These are phyloP conservation scores for Amylostereum chailletii DNA, from an alignment of 1,284 basidiomycete species.

Conservation along the genomic window DNA sequence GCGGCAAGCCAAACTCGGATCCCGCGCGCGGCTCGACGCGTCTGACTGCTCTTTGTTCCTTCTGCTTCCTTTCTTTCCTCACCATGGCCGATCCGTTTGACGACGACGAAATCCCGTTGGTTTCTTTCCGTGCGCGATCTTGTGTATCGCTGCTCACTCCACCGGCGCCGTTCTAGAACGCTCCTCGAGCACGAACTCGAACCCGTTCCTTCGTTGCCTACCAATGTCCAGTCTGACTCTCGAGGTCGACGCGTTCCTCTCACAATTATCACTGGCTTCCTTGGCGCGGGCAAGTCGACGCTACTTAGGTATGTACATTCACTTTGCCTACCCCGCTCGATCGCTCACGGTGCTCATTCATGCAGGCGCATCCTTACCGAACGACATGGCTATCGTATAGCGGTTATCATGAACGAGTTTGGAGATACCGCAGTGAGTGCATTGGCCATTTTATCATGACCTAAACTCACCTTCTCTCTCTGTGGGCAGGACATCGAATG, in stretches of 20 bases:
- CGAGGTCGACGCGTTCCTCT: conserved; percentile 53
- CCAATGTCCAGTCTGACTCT: conserved; percentile 2
- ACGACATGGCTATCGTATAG: conserved; percentile 87
- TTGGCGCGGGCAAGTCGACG: conserved; percentile 89
- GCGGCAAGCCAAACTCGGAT: too few species aligned
- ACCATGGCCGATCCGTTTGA: conserved; percentile 11
- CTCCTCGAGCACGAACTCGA: conserved; percentile 32
- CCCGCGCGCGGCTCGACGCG: too few species aligned
- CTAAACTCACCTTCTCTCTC: not conserved
- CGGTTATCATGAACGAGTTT: conserved; percentile 96
- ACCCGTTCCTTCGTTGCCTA: not conserved
- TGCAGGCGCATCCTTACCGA: conserved; percentile 80
- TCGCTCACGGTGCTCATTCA: conserved; percentile 1
- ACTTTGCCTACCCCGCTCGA: not conserved
- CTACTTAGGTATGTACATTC: conserved; percentile 52
- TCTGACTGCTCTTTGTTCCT: too few species aligned
- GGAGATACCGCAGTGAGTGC: conserved; percentile 69
- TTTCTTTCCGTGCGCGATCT: not conserved
- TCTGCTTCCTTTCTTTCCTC: too few species aligned
- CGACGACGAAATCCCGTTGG: conserved; percentile 21
- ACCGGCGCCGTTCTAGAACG: conserved; percentile 11
- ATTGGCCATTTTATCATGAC: not conserved
- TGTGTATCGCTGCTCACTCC: too few species aligned
- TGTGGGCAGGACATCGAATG: conserved; percentile 21
- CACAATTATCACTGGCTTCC: conserved; percentile 86